Percentiles rank a stretch among this genome's conserved stretches.
Conservation (phyloP, 139 green algal genomes). For the Dunaliella primolecta region DNA sequence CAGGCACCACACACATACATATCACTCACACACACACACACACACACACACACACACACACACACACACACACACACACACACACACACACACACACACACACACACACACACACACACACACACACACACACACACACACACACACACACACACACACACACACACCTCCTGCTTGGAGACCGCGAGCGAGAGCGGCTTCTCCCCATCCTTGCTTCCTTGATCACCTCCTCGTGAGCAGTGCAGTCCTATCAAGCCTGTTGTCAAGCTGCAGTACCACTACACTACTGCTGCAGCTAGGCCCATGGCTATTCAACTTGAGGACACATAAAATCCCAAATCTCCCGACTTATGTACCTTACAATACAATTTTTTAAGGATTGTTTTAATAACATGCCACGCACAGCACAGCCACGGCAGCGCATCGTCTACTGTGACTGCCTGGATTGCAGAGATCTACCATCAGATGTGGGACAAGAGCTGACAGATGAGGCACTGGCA, state of each 20-base stretch:
- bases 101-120: conserved; percentile 9
- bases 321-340: too few species aligned
- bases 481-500: conserved; percentile 18
- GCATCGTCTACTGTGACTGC: conserved; percentile 50
- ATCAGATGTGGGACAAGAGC: not conserved
- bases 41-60: conserved; percentile 10
- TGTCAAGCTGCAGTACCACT: too few species aligned
- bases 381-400: too few species aligned
- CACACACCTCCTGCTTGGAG: not conserved
- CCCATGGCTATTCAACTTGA: too few species aligned
- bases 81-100: not conserved
- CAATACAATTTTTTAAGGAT: too few species aligned
- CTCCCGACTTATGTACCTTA: too few species aligned
- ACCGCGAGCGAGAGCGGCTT: not conserved
- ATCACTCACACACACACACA: not conserved
- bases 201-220: not conserved
- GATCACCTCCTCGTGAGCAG: too few species aligned
- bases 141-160: not conserved
- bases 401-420: too few species aligned
- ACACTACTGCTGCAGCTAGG: too few species aligned
- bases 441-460: conserved; percentile 39
- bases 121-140: conserved; percentile 2
- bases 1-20: not conserved
- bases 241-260: too few species aligned
- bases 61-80: not conserved